Evolutionary conservation across 2,329 filamentous ascomycete species (phyloP).

Genomic region (Clathrospora elynae): DNA sequence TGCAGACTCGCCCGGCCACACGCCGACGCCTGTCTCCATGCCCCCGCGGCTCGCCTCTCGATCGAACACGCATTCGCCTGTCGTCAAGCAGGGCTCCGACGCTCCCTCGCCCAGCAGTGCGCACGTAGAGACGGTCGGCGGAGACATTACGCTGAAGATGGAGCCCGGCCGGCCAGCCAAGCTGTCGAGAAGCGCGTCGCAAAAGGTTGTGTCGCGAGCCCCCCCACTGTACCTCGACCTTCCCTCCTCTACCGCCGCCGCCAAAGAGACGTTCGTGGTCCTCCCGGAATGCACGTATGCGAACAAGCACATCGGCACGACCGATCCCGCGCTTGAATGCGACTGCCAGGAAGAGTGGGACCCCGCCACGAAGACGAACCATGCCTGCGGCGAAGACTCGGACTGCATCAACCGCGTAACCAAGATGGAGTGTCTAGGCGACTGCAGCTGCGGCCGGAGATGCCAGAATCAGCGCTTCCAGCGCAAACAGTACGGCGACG

Average conservation of each 20-base stretch:
- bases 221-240: constrained; percentile 73
- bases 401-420: constrained; percentile 98
- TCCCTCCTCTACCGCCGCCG: constrained; percentile 77
- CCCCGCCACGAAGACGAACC: constrained; percentile 62
- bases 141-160: constrained; percentile 66
- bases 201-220: constrained; percentile 68
- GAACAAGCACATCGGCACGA: constrained; percentile 86
- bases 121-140: constrained; percentile 61
- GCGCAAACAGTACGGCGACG: constrained; percentile 83
- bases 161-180: constrained; percentile 70
- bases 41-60: constrained; percentile 35
- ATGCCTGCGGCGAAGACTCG: constrained; percentile 92
- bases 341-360: constrained; percentile 93
- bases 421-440: constrained; percentile 91
- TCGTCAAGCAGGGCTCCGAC: constrained; percentile 34
- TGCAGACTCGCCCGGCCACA: constrained; percentile 24
- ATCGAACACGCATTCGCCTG: constrained; percentile 42
- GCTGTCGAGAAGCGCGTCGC: constrained; percentile 72
- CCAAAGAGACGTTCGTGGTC: constrained; percentile 75
- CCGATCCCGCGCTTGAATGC: constrained; percentile 92
- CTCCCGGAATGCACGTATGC: constrained; percentile 89
- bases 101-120: constrained; percentile 49
- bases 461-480: constrained; percentile 97
- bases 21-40: constrained; percentile 37
- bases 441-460: constrained; percentile 82